These are phyloP conservation scores for Cladosporium sp. DNA, from an alignment of 2,329 filamentous ascomycete genomes.

Conservation along the genomic window DNA sequence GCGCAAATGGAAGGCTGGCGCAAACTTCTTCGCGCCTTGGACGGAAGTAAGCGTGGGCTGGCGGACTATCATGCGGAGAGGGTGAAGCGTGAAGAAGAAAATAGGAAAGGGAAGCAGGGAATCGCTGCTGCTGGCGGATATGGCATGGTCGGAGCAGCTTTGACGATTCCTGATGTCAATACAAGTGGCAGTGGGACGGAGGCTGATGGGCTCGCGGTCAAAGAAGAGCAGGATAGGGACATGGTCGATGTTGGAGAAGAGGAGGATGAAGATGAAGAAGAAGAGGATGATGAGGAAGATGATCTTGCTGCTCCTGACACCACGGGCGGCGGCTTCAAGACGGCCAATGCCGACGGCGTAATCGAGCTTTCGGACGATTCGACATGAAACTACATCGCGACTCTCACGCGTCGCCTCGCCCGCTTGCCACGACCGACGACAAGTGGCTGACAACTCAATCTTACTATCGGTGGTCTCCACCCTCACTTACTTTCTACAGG, in stretches of 20 bases:
- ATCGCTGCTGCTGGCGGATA: not conserved
- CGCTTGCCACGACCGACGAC: too few species aligned
- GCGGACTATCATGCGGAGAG: slow-evolving; percentile 25
- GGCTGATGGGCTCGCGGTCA: not conserved
- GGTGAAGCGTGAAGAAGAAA: slow-evolving; percentile 16
- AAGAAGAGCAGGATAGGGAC: slow-evolving; percentile 3
- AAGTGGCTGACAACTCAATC: too few species aligned
- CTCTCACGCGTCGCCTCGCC: too few species aligned
- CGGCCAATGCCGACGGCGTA: not conserved
- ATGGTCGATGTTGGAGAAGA: slow-evolving; percentile 2
- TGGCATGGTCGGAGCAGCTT: slow-evolving; percentile 11
- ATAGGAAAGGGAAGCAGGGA: slow-evolving; percentile 15
- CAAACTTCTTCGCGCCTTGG: slow-evolving; percentile 24
- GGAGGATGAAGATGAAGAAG: not conserved
- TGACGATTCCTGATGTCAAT: not conserved
- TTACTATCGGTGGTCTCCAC: too few species aligned
- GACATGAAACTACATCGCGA: not conserved
- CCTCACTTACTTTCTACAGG: too few species aligned
- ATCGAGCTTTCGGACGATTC: not conserved
- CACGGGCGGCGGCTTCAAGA: too few species aligned
- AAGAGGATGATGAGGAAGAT: not conserved
- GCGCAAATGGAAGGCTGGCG: slow-evolving; percentile 23
- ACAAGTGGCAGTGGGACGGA: not conserved
- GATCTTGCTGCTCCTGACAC: not conserved
- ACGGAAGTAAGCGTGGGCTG: slow-evolving; percentile 23